Conservation (phyloP, 75 land plant genomes). For the Gnetum montanum region DNA sequence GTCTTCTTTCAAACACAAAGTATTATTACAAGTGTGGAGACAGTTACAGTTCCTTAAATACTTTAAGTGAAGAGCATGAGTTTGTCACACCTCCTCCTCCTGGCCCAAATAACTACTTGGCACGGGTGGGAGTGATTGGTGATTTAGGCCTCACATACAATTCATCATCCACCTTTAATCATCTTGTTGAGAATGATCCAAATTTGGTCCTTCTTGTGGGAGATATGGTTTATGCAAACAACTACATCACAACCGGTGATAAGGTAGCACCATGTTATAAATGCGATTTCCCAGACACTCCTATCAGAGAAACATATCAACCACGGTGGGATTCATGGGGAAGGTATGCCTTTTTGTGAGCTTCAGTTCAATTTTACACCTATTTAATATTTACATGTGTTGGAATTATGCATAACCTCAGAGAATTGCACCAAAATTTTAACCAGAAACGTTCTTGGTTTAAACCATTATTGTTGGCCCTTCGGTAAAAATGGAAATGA, state of each 20-base stretch:
- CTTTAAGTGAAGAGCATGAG: slow-evolving; percentile 57
- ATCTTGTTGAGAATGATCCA: slow-evolving; percentile 60
- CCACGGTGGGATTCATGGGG: slow-evolving; percentile 97
- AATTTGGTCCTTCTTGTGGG: slow-evolving; percentile 70
- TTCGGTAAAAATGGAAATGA: too few relatives aligned
- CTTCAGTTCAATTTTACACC: too few relatives aligned
- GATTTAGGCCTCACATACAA: slow-evolving; percentile 90
- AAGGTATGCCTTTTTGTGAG: slow-evolving; percentile 34
- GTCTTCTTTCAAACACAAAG: slow-evolving; percentile 47
- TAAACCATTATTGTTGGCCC: too few relatives aligned
- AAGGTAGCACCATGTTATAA: slow-evolving; percentile 61
- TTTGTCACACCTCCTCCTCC: slow-evolving; percentile 57
- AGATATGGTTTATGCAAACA: slow-evolving; percentile 78
- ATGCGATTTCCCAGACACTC: slow-evolving; percentile 80
- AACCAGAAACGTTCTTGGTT: too few relatives aligned
- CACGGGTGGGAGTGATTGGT: slow-evolving; percentile 70
- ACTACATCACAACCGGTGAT: slow-evolving; percentile 69
- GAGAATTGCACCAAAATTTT: too few relatives aligned
- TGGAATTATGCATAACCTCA: too few relatives aligned
- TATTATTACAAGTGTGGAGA: slow-evolving; percentile 84
- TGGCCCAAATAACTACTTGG: slow-evolving; percentile 37
- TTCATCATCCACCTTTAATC: slow-evolving; percentile 66
- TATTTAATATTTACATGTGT: too few relatives aligned
- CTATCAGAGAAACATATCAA: slow-evolving; percentile 86
- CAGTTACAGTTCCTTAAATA: slow-evolving; percentile 40